Evolutionary conservation across 805 yeast genomes (phyloP).

Genomic region (Debaryomyces hansenii): DNA sequence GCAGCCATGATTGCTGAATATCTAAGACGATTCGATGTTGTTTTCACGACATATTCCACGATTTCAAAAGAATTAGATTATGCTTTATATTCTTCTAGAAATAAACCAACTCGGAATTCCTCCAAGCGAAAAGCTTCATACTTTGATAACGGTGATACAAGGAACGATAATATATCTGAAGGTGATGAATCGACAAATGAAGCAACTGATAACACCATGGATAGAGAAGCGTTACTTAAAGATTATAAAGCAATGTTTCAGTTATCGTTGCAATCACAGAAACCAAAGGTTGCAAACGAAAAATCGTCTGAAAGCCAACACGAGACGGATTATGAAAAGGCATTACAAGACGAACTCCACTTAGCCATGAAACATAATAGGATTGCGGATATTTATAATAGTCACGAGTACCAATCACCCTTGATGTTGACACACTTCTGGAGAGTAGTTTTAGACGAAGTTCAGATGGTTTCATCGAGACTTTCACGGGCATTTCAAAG

Average conservation of each 20-base stretch:
- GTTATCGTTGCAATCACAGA: slow-evolving; percentile 19
- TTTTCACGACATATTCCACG: slow-evolving; percentile 73
- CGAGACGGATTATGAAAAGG: slow-evolving; percentile 33
- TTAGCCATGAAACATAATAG: slow-evolving; percentile 30
- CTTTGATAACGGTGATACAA: slow-evolving; percentile 8
- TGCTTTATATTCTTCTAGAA: slow-evolving; percentile 68
- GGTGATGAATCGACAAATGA: neutral
- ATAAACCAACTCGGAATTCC: slow-evolving; percentile 45
- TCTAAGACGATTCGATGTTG: slow-evolving; percentile 67
- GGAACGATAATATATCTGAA: slow-evolving; percentile 7
- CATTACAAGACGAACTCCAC: slow-evolving; percentile 31
- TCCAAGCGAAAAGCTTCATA: slow-evolving; percentile 16
- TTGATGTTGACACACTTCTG: slow-evolving; percentile 80
- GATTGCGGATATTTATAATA: slow-evolving; percentile 18
- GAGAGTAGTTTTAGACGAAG: slow-evolving; percentile 91
- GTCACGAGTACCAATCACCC: slow-evolving; percentile 71
- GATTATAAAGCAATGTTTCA: slow-evolving; percentile 28
- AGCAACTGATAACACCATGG: neutral
- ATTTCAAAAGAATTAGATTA: slow-evolving; percentile 75
- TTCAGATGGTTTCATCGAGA: slow-evolving; percentile 82
- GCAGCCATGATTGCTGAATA: slow-evolving; percentile 50
- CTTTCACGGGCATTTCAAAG: slow-evolving; percentile 77
- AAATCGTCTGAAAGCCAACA: slow-evolving; percentile 16
- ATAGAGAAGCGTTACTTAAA: slow-evolving; percentile 6
- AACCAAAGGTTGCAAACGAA: slow-evolving; percentile 28